phyloP scores from a whole-genome alignment of 2,329 filamentous ascomycete genomes.

The Hortaea sp. region DNA sequence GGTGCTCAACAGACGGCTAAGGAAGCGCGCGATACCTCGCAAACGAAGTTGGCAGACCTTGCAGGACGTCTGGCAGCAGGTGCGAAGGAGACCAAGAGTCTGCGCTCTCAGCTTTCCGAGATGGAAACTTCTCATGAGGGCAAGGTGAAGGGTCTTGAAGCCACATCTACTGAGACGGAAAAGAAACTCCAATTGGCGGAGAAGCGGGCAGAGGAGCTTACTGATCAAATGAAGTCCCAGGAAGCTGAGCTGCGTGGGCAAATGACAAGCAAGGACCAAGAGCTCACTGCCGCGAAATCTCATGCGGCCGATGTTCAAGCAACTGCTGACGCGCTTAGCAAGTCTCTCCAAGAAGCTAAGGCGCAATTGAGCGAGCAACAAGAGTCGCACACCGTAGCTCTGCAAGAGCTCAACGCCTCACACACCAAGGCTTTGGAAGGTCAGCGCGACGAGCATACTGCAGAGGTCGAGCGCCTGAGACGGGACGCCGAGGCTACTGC shows the following conservation, averaged over 20 bases:
- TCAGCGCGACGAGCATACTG: neutral
- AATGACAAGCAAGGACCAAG: neutral
- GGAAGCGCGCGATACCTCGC: slow-evolving; percentile 10
- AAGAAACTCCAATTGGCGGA: neutral
- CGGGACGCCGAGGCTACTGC: slow-evolving; percentile 1
- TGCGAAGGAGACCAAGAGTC: slow-evolving; percentile 4
- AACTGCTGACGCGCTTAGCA: neutral
- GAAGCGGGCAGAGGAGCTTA: neutral
- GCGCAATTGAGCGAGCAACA: neutral
- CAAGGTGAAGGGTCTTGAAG: slow-evolving; percentile 4
- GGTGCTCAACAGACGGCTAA: neutral
- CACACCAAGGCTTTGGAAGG: neutral
- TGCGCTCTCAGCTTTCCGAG: slow-evolving; percentile 7
- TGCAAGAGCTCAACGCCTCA: slow-evolving; percentile 1
- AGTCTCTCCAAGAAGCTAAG: neutral
- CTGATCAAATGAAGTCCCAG: neutral
- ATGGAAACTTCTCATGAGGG: slow-evolving; percentile 5
- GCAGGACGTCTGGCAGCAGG: slow-evolving; percentile 12
- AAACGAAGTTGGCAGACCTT: slow-evolving; percentile 18
- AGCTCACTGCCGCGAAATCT: neutral
- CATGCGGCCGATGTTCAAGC: neutral
- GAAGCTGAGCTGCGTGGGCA: neutral
- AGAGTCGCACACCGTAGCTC: neutral
- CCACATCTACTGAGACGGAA: slow-evolving; percentile 1
- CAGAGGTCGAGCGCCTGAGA: slow-evolving; percentile 5